A percentile compares a stretch with the other conserved stretches of the same genome.
phyloP scores from a whole-genome alignment of 2,329 filamentous ascomycete genomes.

The Hymenoscyphus repandus region DNA sequence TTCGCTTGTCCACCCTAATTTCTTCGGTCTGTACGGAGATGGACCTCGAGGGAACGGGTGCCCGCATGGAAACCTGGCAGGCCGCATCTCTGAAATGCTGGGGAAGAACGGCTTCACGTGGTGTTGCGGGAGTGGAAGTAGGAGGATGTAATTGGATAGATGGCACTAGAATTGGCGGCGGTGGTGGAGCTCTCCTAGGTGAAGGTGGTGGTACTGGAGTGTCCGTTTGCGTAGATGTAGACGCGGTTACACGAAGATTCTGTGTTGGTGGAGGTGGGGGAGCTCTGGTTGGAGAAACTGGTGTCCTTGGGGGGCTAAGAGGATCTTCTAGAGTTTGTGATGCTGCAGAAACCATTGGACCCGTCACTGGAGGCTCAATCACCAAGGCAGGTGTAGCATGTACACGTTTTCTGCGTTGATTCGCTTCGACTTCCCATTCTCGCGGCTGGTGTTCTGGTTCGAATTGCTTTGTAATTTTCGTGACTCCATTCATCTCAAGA shows the following conservation, averaged over 20 bases:
- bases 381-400: slow-evolving; percentile 40
- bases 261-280: slow-evolving; percentile 36
- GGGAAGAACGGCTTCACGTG: slow-evolving; percentile 67
- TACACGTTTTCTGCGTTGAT: slow-evolving; percentile 67
- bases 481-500: slow-evolving; percentile 7
- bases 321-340: slow-evolving; percentile 60
- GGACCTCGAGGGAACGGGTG: slow-evolving; percentile 36
- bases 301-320: slow-evolving; percentile 60
- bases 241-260: slow-evolving; percentile 40
- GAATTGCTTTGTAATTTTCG: slow-evolving; percentile 26
- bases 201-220: slow-evolving; percentile 11
- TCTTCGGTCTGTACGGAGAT: slow-evolving; percentile 77
- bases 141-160: slow-evolving; percentile 91
- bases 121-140: slow-evolving; percentile 74
- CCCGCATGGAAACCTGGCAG: slow-evolving; percentile 65
- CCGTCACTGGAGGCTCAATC: slow-evolving; percentile 40
- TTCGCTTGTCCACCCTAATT: slow-evolving; percentile 75
- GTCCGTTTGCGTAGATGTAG: slow-evolving; percentile 59
- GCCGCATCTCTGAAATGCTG: slow-evolving; percentile 78
- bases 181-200: slow-evolving; percentile 26
- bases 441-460: slow-evolving; percentile 33
- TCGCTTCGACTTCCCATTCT: slow-evolving; percentile 63
- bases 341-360: slow-evolving; percentile 58
- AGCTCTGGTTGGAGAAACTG: slow-evolving; percentile 45
- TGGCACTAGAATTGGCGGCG: slow-evolving; percentile 57